Conservation (phyloP, 164 flowering plant species). For the Tetracentron sinense region DNA sequence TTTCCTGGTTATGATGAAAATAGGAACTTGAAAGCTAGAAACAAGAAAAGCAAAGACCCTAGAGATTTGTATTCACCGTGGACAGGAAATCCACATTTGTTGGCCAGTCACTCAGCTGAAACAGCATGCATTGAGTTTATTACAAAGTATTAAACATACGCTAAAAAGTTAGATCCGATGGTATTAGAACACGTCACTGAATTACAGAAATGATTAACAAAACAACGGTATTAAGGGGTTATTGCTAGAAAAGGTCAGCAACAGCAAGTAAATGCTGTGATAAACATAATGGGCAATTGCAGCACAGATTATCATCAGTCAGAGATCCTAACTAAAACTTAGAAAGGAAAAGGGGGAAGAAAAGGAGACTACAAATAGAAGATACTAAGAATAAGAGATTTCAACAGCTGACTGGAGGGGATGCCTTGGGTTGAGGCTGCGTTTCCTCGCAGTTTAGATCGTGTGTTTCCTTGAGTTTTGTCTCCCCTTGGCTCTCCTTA, state of each 20-base stretch:
- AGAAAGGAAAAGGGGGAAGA: not conserved
- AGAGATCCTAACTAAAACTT: constrained; percentile 1
- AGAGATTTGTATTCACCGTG: too few relatives aligned
- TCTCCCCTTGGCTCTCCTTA: constrained; percentile 11
- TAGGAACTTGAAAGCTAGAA: too few relatives aligned
- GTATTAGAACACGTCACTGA: constrained; percentile 1
- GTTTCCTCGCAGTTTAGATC: constrained; percentile 12
- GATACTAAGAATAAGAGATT: not conserved
- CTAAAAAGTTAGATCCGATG: constrained; percentile 3
- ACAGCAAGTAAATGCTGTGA: not conserved
- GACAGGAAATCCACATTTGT: too few relatives aligned
- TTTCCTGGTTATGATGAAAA: too few relatives aligned
- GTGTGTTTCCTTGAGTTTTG: constrained; percentile 5
- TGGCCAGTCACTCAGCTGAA: not conserved
- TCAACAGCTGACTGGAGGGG: constrained; percentile 23
- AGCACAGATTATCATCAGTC: not conserved
- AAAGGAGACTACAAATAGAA: constrained; percentile 4
- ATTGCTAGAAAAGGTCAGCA: not conserved
- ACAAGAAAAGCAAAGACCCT: too few relatives aligned
- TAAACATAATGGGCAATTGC: not conserved
- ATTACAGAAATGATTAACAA: not conserved
- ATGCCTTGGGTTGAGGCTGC: constrained; percentile 21
- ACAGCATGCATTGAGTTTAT: not conserved
- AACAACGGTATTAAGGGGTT: not conserved
- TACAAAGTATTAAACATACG: not conserved